Base-by-base conservation (phyloP, 2,329 filamentous ascomycete species). In the Nothophaeocryptopus gaeumannii region DNA sequence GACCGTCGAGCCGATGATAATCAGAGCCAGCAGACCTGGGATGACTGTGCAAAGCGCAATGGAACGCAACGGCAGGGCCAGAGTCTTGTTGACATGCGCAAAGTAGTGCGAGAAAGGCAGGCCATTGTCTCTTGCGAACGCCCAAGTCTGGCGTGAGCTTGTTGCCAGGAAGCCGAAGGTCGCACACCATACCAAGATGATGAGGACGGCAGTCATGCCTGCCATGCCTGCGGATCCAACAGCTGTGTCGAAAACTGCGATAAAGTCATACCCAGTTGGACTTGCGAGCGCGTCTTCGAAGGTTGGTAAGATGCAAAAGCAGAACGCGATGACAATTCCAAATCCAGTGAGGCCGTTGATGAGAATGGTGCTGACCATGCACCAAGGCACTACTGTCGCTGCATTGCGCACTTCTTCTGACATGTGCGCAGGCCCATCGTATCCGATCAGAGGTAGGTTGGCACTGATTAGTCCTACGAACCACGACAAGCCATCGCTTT, bases 1-100 rank as follows among this genome's bases (percentile, higher is more conserved):
- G 5, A 72, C 70, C 2, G 70, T 65, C n/a, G 72, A 78, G 34
- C 74, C 77, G 47, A 79, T 73, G 63, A 76, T 78, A 67, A 79
- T 78, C 47, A 78, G 65, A 0, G 71, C 72, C 7, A 78, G 65
- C 8, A 76, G 61, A n/a, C 46, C 55, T 10, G 46, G 53, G 16
- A 56, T 49, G 16, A 54, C 35, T 29, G 39, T 49, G 37, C 48
- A 33, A n/a, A 59, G 15, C 12, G 53, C 40, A 26, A 53, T 45
- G 8, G 48, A 29, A 11, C 52, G 40, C 8, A 55, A 38, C 16
- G 48, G 52, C 12, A 55, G 29, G 5, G 39, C 53, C 11, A 43
- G 36, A 8, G 16, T 48, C 39, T 41, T 39, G 39, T 50, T 53
- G 33, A 58, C 43, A 33, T 45, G 40, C 42, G 51, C 47, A 31